phyloP scores from a whole-genome alignment of 1,139 yeast genomes.

The Geotrichum europaeum region DNA sequence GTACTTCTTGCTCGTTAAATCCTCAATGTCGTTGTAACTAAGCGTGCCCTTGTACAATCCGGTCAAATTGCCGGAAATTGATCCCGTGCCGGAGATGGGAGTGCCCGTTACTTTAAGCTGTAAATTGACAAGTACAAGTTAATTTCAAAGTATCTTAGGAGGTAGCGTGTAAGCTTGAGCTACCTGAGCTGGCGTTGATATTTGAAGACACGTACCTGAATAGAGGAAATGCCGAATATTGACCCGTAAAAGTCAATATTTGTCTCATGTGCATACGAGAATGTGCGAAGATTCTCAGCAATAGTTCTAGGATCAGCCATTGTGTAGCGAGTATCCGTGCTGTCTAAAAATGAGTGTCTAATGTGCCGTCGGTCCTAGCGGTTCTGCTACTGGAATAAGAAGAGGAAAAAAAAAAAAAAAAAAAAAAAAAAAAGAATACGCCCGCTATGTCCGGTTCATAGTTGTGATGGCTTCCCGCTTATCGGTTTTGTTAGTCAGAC shows the following conservation, averaged over 20 bases:
- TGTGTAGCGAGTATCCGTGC: background rate
- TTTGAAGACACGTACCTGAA: conserved; percentile 7
- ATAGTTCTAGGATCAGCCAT: conserved; percentile 3
- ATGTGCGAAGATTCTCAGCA: conserved; percentile 4
- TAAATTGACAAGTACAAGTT: background rate
- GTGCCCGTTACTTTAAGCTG: conserved; percentile 22
- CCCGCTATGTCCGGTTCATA: background rate
- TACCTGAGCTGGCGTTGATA: background rate
- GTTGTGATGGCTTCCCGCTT: background rate
- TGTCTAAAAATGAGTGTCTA: background rate
- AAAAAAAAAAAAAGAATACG: background rate
- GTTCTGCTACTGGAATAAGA: background rate
- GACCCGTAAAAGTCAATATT: conserved; percentile 56
- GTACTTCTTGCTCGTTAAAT: conserved; percentile 25
- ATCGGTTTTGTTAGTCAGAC: background rate
- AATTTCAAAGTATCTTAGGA: background rate
- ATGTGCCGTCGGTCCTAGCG: background rate
- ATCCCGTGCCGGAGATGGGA: conserved; percentile 30
- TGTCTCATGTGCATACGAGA: conserved; percentile 73
- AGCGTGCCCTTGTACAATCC: conserved; percentile 27
- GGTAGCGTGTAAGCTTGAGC: background rate
- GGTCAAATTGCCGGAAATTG: conserved; percentile 24
- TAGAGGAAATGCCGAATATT: conserved; percentile 53
- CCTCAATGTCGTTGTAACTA: conserved; percentile 26
- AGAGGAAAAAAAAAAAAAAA: too few species aligned